Evolutionary conservation across 2,329 filamentous ascomycete species (phyloP), one percentile per base, ranked within the genome.

Genomic region (Exophiala sp.): DNA sequence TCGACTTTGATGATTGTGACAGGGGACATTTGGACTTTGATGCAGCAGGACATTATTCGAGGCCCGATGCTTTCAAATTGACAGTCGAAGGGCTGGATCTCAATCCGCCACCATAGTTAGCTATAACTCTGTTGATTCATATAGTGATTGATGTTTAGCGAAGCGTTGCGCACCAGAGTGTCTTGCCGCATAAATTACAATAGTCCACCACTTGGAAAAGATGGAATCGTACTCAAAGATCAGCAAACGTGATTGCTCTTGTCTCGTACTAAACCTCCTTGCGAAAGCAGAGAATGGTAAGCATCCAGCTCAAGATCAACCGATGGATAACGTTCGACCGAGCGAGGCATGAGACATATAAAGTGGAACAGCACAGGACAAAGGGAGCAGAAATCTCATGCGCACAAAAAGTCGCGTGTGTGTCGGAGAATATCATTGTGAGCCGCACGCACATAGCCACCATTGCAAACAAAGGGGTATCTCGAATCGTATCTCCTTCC

Each of bases 1-100:
- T 91, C 3, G 90, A 96, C 65, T 86, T 96, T 65, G 88, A 95
- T 44, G 90, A 96, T 62, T 96, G 91, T 63, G 82, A 91, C 61
- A 78, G 89, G 8, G 91, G 91, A 0, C 76, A 89, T 48, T 69
- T 96, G 60, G 91, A 96, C 68, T 69, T 96, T 43, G 91, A 96
- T 73, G 84, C 89, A 35, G 89, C 84, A 2, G 91, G 91, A 0
- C 91, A 87, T 66, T 96, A 95, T 70, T 91, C 89, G 2, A 80
- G 90, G 68, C 87, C 80, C 58, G 85, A 86, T 66, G 75, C 80
- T 12, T 86, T 86, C 65, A 76, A 77, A 60, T 65, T 86, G 51
- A 79, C 71, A 0, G 82, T 85, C 2, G 77, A 83, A 47, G 83
- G 82, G 0, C 62, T 86, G 62, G 81, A 84, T 65, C 63, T 86